These are phyloP conservation scores for Fusarium lateritium DNA, from an alignment of 2,329 filamentous ascomycete genomes.

Conservation along the genomic window DNA sequence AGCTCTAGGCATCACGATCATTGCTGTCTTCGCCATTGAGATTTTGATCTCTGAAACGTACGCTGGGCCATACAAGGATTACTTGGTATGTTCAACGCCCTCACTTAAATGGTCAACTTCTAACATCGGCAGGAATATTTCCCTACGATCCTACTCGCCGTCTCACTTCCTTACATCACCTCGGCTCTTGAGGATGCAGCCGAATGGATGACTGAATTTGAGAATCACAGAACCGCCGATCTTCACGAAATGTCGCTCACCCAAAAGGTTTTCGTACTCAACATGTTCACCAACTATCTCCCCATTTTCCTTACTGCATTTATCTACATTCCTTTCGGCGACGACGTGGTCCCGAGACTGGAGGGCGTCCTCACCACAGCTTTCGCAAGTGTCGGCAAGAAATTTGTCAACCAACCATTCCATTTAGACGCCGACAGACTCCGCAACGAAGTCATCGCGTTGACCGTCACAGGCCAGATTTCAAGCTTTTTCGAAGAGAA, in stretches of 20 bases:
- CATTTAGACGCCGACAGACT: conserved; percentile 76
- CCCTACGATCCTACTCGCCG: conserved; percentile 78
- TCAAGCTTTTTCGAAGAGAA: conserved; percentile 81
- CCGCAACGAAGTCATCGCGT: conserved; percentile 80
- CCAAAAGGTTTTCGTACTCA: conserved; percentile 82
- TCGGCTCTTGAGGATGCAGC: conserved; percentile 75
- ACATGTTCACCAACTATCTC: conserved; percentile 85
- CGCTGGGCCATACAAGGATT: conserved; percentile 75
- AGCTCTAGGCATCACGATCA: conserved; percentile 76
- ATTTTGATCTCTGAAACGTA: conserved; percentile 83
- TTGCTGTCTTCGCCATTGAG: conserved; percentile 79
- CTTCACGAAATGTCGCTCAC: conserved; percentile 78
- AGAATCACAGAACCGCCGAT: conserved; percentile 82
- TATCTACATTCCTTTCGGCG: conserved; percentile 83
- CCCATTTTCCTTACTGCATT: conserved; percentile 84
- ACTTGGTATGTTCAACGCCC: conserved; percentile 65
- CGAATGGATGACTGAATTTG: conserved; percentile 75
- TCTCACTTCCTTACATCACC: conserved; percentile 75
- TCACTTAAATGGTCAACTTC: no score
- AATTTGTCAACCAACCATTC: conserved; percentile 71
- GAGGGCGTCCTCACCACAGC: conserved; percentile 71
- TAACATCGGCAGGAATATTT: conserved; percentile 69
- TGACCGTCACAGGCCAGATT: conserved; percentile 80
- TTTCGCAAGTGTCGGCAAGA: conserved; percentile 57
- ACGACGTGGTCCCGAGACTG: conserved; percentile 76